A percentile compares a stretch with the other conserved stretches of the same genome.
These are phyloP conservation scores for Tulasnella sp. DNA, from an alignment of 768 basidiomycete species.

Conservation along the genomic window DNA sequence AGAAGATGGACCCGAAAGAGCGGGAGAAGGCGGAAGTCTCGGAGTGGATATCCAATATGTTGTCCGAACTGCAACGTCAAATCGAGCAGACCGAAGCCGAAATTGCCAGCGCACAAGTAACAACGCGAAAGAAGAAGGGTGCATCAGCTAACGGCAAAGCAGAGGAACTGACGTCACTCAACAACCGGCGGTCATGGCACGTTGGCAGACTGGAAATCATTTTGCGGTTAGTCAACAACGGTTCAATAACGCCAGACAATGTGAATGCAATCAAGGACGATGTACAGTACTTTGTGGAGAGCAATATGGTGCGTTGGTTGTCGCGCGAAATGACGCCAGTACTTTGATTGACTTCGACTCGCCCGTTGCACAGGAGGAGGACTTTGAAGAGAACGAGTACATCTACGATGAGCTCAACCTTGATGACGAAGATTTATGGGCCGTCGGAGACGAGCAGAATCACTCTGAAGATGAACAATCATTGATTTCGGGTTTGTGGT, in stretches of 20 bases:
- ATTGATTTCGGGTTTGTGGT: constrained; percentile 33
- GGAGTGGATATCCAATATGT: constrained; percentile 77
- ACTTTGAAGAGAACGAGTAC: constrained; percentile 94
- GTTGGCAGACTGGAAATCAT: constrained; percentile 87
- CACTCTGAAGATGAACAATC: constrained; percentile 65
- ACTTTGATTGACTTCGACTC: constrained; percentile 2
- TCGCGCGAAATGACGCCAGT: background rate
- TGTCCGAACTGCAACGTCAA: constrained; percentile 88
- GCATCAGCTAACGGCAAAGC: constrained; percentile 56
- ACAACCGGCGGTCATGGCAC: constrained; percentile 95
- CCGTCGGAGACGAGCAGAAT: constrained; percentile 63
- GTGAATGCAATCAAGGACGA: constrained; percentile 84
- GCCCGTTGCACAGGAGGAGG: constrained; percentile 63
- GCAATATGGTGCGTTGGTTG: constrained; percentile 73
- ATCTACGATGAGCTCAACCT: constrained; percentile 97
- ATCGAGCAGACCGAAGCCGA: constrained; percentile 94
- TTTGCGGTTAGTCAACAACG: constrained; percentile 87
- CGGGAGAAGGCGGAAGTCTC: constrained; percentile 87
- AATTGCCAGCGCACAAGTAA: constrained; percentile 73
- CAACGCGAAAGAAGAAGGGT: constrained; percentile 72
- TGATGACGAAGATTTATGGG: constrained; percentile 84
- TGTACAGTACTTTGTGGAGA: constrained; percentile 92
- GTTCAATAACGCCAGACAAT: constrained; percentile 73
- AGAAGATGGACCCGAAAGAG: constrained; percentile 92
- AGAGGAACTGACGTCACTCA: constrained; percentile 77